phyloP scores from a whole-genome alignment of 805 yeast species.

The Saccharomyces paradoxus region DNA sequence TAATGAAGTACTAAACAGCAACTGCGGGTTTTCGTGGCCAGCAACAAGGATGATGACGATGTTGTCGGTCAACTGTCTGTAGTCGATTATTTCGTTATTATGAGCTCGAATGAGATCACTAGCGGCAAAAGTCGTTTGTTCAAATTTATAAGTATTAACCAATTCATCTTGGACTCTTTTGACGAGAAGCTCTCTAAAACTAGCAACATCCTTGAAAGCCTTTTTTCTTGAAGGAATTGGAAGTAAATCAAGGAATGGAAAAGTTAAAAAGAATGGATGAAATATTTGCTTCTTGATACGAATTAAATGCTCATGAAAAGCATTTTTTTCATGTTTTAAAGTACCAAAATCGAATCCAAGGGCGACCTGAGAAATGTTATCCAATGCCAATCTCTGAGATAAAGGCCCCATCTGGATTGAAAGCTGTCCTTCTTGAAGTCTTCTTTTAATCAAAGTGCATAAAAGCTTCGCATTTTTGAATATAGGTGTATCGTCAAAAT shows the following conservation, averaged over 20 bases:
- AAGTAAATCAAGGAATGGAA: constrained; percentile 45
- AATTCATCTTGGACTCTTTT: constrained; percentile 30
- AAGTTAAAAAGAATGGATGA: constrained; percentile 45
- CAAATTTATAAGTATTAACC: constrained; percentile 25
- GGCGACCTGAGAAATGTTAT: constrained; percentile 43
- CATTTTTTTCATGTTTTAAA: constrained; percentile 25
- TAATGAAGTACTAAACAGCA: constrained; percentile 40
- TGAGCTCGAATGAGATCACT: constrained; percentile 36
- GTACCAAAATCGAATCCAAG: constrained; percentile 43
- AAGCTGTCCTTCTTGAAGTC: constrained; percentile 1
- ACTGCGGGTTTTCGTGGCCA: constrained; percentile 57
- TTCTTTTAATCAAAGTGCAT: constrained; percentile 20
- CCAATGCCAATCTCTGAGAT: constrained; percentile 41
- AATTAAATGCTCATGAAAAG: constrained; percentile 35
- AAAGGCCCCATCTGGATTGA: constrained; percentile 30
- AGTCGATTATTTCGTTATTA: constrained; percentile 32
- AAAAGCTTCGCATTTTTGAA: constrained; percentile 33
- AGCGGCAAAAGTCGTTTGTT: constrained; percentile 34
- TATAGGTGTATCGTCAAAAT: constrained; percentile 37
- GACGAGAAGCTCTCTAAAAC: constrained; percentile 34
- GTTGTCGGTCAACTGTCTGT: constrained; percentile 46
- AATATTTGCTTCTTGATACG: constrained; percentile 45
- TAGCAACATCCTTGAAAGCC: constrained; percentile 37
- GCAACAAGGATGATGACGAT: constrained; percentile 49
- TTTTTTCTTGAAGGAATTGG: constrained; percentile 41